A percentile compares a stretch with the other conserved stretches of the same genome.
Evolutionary conservation across 2,329 filamentous ascomycete species (phyloP).

Genomic region (Orbilia javanica): DNA sequence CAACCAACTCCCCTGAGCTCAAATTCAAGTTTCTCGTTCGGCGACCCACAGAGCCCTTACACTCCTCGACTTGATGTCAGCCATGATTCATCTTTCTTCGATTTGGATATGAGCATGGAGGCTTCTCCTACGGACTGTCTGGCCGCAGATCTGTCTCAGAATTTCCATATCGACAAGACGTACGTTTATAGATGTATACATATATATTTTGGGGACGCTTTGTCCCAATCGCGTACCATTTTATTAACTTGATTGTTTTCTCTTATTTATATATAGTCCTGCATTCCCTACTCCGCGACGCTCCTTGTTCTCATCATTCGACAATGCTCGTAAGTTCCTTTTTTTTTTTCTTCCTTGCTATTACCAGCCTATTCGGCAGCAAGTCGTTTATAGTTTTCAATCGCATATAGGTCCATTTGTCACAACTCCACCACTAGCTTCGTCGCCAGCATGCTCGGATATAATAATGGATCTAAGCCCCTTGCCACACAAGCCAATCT

Average conservation of each 20-base stretch:
- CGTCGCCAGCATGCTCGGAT: conserved; percentile 85
- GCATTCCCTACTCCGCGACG: conserved; percentile 84
- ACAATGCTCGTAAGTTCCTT: conserved; percentile 60
- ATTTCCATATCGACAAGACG: conserved; percentile 97
- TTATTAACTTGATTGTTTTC: conserved; percentile 59
- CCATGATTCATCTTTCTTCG: conserved; percentile 74
- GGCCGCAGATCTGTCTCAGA: conserved; percentile 93
- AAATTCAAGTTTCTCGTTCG: conserved; percentile 41
- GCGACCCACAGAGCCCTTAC: conserved; percentile 34
- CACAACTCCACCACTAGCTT: conserved; percentile 85
- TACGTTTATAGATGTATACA: conserved; percentile 70
- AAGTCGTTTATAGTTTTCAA: conserved; percentile 56
- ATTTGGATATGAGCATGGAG: conserved; percentile 77
- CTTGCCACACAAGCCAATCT: conserved; percentile 85
- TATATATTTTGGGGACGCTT: not conserved
- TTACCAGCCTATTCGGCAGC: not conserved
- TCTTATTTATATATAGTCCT: conserved; percentile 72
- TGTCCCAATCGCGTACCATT: conserved; percentile 58
- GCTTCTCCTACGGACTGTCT: conserved; percentile 92
- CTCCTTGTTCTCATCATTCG: conserved; percentile 81
- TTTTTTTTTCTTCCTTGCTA: not conserved
- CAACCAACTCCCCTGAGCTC: conserved; percentile 45
- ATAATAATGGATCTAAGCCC: conserved; percentile 92
- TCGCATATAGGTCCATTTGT: conserved; percentile 67
- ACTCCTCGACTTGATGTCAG: conserved; percentile 50